Evolutionary conservation across 2,329 filamentous ascomycete genomes (phyloP).

Genomic region (Aureobasidium subglaciale): DNA sequence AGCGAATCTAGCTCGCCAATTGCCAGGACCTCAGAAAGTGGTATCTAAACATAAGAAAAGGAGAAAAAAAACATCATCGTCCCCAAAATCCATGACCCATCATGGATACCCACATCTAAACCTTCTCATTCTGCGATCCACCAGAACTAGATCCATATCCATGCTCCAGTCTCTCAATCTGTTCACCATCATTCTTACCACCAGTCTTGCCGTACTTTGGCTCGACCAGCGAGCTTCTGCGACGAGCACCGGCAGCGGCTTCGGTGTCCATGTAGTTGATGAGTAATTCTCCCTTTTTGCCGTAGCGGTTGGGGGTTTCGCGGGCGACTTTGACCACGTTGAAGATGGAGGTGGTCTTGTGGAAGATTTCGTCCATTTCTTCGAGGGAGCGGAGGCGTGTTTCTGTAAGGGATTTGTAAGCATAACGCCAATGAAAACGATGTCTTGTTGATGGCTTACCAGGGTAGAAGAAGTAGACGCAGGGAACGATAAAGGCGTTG

Average conservation of each 20-base stretch:
- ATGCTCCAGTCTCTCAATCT: slow-evolving; percentile 3
- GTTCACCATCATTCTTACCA: slow-evolving; percentile 16
- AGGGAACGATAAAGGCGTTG: slow-evolving; percentile 50
- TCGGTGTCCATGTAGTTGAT: slow-evolving; percentile 43
- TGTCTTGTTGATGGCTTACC: not conserved
- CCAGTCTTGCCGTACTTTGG: slow-evolving; percentile 4
- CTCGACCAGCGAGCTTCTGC: slow-evolving; percentile 4
- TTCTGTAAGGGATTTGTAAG: slow-evolving; percentile 39
- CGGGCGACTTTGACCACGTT: slow-evolving; percentile 45
- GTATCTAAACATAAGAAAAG: not conserved
- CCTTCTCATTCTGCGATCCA: not conserved
- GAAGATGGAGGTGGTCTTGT: slow-evolving; percentile 44
- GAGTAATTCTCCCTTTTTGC: slow-evolving; percentile 51
- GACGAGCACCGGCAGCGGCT: slow-evolving; percentile 17
- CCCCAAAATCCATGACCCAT: not conserved
- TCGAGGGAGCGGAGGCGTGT: slow-evolving; percentile 57
- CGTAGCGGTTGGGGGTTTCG: slow-evolving; percentile 49
- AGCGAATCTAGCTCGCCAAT: not conserved
- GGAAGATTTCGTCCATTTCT: slow-evolving; percentile 60
- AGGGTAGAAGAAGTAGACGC: slow-evolving; percentile 30
- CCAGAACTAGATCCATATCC: slow-evolving; percentile 7
- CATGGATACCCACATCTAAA: not conserved
- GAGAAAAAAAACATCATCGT: not conserved
- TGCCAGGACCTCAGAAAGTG: not conserved
- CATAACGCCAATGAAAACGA: too few species aligned